Evolutionary conservation across 2,329 filamentous ascomycete genomes (phyloP).

Genomic region (Lachnellula hyalina): DNA sequence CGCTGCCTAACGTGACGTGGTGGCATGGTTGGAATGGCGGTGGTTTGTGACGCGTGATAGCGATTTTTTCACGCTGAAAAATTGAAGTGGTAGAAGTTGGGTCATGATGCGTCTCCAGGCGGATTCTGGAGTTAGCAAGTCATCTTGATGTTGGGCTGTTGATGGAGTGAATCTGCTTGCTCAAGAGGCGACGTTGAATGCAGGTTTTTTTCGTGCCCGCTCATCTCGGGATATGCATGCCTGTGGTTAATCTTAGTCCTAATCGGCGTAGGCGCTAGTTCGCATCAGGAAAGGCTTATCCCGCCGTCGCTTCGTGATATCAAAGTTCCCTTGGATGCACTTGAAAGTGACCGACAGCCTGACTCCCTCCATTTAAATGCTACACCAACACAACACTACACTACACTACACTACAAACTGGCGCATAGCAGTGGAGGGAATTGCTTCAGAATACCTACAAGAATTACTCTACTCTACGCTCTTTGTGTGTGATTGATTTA

Average conservation of each 20-base stretch:
- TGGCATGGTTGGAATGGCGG: conserved; percentile 8
- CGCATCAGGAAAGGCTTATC: too few relatives aligned
- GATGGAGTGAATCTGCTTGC: conserved; percentile 17
- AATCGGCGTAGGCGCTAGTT: too few relatives aligned
- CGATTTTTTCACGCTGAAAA: conserved; percentile 27
- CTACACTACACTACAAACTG: background rate
- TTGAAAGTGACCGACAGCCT: background rate
- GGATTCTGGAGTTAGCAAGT: conserved; percentile 17
- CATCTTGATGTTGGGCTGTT: conserved; percentile 23
- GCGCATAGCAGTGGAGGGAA: background rate
- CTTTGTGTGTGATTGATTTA: background rate
- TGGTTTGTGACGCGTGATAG: conserved; percentile 20
- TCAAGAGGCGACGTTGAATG: conserved; percentile 3
- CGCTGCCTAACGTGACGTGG: background rate
- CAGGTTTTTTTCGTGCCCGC: background rate
- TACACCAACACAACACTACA: background rate
- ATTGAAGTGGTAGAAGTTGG: conserved; percentile 12
- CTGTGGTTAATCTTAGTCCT: too few relatives aligned
- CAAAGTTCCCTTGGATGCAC: background rate
- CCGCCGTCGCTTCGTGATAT: too few relatives aligned
- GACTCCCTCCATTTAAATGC: background rate
- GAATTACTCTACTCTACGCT: background rate
- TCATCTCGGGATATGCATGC: too few relatives aligned
- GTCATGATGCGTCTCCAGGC: conserved; percentile 25
- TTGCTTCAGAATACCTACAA: background rate